phyloP scores from a whole-genome alignment of 2,329 filamentous ascomycete species.

The Aspergillus ustus region DNA sequence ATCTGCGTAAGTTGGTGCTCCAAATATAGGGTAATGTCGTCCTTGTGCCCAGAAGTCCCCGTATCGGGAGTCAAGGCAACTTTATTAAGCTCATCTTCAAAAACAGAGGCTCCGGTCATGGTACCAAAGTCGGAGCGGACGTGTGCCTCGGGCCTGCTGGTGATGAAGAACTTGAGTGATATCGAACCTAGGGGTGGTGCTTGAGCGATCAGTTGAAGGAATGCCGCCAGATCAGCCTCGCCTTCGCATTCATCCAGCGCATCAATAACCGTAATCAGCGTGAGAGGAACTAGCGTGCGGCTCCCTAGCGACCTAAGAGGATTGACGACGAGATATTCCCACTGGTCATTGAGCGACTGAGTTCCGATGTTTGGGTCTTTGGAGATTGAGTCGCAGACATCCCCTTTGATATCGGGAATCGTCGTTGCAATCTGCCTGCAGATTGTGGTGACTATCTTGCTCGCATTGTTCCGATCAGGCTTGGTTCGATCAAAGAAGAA shows the following conservation, averaged over 20 bases:
- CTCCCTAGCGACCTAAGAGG: background rate
- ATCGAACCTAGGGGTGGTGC: background rate
- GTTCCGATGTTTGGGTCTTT: background rate
- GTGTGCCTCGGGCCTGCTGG: background rate
- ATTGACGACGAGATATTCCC: background rate
- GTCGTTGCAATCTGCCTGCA: slow-evolving; percentile 21
- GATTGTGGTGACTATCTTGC: slow-evolving; percentile 33
- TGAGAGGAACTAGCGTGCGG: background rate
- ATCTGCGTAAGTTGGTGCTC: background rate
- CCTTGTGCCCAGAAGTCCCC: background rate
- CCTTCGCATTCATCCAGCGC: background rate
- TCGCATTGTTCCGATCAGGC: slow-evolving; percentile 25
- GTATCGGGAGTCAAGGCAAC: background rate
- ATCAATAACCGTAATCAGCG: background rate
- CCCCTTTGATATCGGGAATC: background rate
- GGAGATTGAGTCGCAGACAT: background rate
- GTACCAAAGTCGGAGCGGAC: background rate
- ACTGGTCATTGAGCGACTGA: background rate
- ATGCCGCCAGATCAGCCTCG: background rate
- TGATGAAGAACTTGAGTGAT: background rate
- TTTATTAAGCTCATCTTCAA: background rate
- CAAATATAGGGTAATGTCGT: slow-evolving; percentile 6
- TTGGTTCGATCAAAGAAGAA: slow-evolving; percentile 37
- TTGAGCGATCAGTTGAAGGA: background rate
- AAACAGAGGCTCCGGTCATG: background rate